Evolutionary conservation across 495 filamentous ascomycete genomes (phyloP), one percentile per base, ranked within the genome.

Genomic region (Usnea hakonensis): DNA sequence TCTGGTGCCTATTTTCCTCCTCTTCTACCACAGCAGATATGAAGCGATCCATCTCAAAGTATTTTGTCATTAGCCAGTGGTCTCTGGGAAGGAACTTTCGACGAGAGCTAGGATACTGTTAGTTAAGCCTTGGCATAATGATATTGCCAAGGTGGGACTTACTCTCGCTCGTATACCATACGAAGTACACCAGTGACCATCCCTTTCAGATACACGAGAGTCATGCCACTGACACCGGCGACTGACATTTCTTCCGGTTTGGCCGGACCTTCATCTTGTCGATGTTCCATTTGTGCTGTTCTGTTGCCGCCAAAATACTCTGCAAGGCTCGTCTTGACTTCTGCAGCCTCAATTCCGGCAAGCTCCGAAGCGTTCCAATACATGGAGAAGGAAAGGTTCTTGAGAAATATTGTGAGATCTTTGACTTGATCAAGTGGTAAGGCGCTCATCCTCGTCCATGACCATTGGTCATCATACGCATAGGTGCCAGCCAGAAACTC

Each of bases 1-100:
- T 77, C 53, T 84, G 78, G 59, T 89, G 86, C 43, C 90, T 83
- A 61, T 83, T 86, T 72, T 95, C 87, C 70, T 97, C 91, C 72
- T 99, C 94, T 50, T 82, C 75, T 7, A 97, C 90, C 3, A 98
- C 95, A 8, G 88, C 83, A 19, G 84, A 76, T 55, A 96, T 92
- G 65, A 99, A 97, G 0, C 87, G 84, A 46, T 90, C 86, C 90
- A 97, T 95, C 67, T 96, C 87, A 65, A 97, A 91, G 21, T 86
- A 86, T 35, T 84, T 84, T 1, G 88, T 95, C 94, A 97, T 97
- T 40, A 99, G 77, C 94, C 95, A 99, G 67, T 96, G 92, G 33
- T 85, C 82, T 36, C 80, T 73, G 2, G 90, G 87, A 35, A 97
- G 76, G 67, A 97, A 97, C 36, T 82, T 86, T 21, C 92, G 82